phyloP scores from a whole-genome alignment of 139 green algal species.

The Auxenochlorella pyrenoidosa region DNA sequence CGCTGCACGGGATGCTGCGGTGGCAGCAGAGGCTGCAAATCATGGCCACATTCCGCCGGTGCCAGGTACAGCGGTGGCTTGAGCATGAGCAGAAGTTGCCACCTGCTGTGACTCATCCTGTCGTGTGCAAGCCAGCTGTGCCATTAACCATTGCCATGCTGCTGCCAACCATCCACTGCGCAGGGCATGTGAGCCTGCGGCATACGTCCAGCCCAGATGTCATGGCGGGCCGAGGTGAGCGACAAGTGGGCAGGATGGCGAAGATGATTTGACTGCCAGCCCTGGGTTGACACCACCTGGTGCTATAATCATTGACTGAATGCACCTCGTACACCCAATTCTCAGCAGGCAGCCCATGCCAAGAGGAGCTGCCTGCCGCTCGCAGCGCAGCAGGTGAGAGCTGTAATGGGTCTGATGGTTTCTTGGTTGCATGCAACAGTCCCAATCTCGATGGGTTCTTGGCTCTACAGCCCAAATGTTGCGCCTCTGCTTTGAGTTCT shows the following conservation, averaged over 20 bases:
- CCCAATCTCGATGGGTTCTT: too few species aligned
- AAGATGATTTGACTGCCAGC: too few species aligned
- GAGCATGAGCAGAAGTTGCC: not conserved
- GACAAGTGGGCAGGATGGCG: too few species aligned
- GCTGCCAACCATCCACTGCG: too few species aligned
- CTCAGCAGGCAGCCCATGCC: not conserved
- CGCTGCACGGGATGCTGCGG: conserved; percentile 63
- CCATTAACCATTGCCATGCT: not conserved
- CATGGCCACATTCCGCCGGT: conserved; percentile 56
- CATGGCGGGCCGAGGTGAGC: not conserved
- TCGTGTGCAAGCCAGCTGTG: not conserved
- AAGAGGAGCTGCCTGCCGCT: conserved; percentile 5
- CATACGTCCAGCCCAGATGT: conserved; percentile 2
- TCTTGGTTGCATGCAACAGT: too few species aligned
- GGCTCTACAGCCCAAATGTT: too few species aligned
- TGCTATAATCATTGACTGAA: too few species aligned
- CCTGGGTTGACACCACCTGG: too few species aligned
- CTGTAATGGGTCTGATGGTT: too few species aligned
- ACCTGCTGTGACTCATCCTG: not conserved
- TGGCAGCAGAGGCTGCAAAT: conserved; percentile 42
- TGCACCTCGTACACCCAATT: too few species aligned
- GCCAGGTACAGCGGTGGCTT: conserved; percentile 36
- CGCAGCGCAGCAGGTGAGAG: conserved; percentile 4
- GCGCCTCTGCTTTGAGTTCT: too few species aligned
- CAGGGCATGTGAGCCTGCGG: not conserved